A percentile compares a stretch with the other conserved stretches of the same genome.
Conservation (phyloP, 2,329 filamentous ascomycete species). For the Torrubiellomyces zombiae region DNA sequence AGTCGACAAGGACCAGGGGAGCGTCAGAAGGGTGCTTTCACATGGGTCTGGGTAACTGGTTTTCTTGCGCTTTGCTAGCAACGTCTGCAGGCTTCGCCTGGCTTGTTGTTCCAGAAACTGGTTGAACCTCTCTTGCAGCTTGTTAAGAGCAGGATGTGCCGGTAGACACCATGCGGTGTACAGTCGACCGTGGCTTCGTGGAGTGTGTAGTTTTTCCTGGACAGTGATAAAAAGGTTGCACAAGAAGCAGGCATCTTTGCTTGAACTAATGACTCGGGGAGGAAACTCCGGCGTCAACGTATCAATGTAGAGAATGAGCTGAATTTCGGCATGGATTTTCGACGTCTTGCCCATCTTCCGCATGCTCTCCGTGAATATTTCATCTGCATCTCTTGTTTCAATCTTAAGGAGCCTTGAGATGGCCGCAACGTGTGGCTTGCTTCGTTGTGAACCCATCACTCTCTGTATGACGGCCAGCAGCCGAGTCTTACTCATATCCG, state of each 20-base stretch:
- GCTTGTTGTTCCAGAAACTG: neutral
- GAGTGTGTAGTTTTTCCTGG: slow-evolving; percentile 23
- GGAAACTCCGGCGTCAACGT: no score
- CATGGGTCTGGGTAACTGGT: slow-evolving; percentile 1
- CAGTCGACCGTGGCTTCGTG: slow-evolving; percentile 24
- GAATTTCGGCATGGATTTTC: no score
- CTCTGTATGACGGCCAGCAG: no score
- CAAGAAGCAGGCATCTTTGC: slow-evolving; percentile 33
- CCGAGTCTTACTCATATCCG: no score
- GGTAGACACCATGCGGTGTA: slow-evolving; percentile 13
- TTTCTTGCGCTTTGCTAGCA: neutral
- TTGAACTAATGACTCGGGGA: slow-evolving; percentile 28
- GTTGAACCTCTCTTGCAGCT: neutral
- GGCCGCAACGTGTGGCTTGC: no score
- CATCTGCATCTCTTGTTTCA: no score
- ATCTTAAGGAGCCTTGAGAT: no score
- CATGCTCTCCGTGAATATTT: no score
- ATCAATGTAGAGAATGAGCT: no score
- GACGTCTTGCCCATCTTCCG: no score
- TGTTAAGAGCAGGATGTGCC: neutral
- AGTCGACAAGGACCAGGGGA: slow-evolving; percentile 1
- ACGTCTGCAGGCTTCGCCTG: neutral
- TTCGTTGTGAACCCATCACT: no score
- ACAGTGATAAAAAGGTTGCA: slow-evolving; percentile 29
- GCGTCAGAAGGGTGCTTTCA: slow-evolving; percentile 2